Conservation (phyloP, 768 basidiomycete genomes). For the Agaricus subrufescens region DNA sequence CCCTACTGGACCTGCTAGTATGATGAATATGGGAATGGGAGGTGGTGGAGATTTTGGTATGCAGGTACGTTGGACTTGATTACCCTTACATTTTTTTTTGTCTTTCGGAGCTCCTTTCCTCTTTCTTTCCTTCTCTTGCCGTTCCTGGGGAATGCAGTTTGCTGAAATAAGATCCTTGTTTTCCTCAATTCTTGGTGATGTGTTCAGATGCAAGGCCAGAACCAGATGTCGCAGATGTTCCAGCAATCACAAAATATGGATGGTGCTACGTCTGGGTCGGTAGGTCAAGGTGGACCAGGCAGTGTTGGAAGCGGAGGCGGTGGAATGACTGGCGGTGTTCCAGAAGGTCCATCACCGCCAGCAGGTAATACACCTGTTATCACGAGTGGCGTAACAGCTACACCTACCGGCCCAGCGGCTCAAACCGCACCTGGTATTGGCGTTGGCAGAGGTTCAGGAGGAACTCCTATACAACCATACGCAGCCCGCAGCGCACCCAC, state of each 20-base stretch:
- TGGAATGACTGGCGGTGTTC: neutral
- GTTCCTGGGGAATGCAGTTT: constrained; percentile 4
- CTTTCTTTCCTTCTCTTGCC: constrained; percentile 6
- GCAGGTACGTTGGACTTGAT: constrained; percentile 48
- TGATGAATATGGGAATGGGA: constrained; percentile 71
- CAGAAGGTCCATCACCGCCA: neutral
- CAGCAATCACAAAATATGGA: constrained; percentile 45
- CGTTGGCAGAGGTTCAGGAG: constrained; percentile 19
- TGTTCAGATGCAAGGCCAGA: constrained; percentile 43
- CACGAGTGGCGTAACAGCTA: neutral
- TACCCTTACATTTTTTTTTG: neutral
- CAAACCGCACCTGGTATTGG: neutral
- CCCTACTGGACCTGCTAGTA: constrained; percentile 40
- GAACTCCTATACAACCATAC: constrained; percentile 7
- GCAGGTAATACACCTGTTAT: constrained; percentile 4
- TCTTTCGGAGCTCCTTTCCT: constrained; percentile 11
- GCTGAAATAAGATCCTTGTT: constrained; percentile 7
- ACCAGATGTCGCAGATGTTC: constrained; percentile 58
- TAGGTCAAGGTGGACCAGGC: constrained; percentile 34
- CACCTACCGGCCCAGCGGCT: neutral
- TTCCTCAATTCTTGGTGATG: neutral
- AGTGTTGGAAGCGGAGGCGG: constrained; percentile 12
- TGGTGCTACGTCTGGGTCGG: constrained; percentile 14
- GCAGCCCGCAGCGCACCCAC: constrained; percentile 20
- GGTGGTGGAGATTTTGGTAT: constrained; percentile 58